Base-by-base conservation (phyloP, 169 alveolate genomes). In the Eimeria necatrix region DNA sequence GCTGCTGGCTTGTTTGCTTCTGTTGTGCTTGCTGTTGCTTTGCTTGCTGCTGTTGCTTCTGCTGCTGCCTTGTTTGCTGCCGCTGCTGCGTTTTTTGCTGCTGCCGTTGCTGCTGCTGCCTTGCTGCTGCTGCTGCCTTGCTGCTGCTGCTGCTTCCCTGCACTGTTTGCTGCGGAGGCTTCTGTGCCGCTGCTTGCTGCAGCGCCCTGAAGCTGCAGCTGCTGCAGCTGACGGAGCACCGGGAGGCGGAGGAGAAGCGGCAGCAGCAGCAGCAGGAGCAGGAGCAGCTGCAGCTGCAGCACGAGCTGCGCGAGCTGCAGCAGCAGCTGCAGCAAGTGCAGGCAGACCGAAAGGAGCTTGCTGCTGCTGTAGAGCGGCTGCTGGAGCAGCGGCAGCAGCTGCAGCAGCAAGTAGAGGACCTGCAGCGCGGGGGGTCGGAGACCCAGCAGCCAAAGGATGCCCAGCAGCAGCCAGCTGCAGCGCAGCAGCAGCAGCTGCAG, bases 221-320 rank as follows among this genome's bases (percentile, higher is more conserved):
- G 87, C 94, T 88, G 71, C 94, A 71, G 94, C 76, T 88, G 87
- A 60, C 94, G 59, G 94, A 88, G 87, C 81, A 74, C 60, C 52
- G 70, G 94, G 94, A 74, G 10, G 94, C 81, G 6, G 94, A 86
- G 52, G 81, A 88, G 87, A 68, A 53, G 41, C 78, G 46, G 94
- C 86, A 88, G 94, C 86, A 88, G 76, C 94, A 70, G 61, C 85
- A 88, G 87, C 86, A 76, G 70, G 64, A 68, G 87, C 46, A 74
- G 76, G 86, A 88, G 87, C 87, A 68, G 46, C 74, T 49, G 32
- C 78, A 88, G 94, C 94, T 88, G 74, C 94, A 88, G 85, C 60
- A 32, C 60, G 87, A 88, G 60, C 74, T 88, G 20, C 56, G 22
- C 48, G 60, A 70, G 76, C 61, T 88, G 86, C 94, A 88, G 94